Evolutionary conservation across 495 filamentous ascomycete species (phyloP), one percentile per base, ranked within the genome.

Genomic region (Trichoderma virens): DNA sequence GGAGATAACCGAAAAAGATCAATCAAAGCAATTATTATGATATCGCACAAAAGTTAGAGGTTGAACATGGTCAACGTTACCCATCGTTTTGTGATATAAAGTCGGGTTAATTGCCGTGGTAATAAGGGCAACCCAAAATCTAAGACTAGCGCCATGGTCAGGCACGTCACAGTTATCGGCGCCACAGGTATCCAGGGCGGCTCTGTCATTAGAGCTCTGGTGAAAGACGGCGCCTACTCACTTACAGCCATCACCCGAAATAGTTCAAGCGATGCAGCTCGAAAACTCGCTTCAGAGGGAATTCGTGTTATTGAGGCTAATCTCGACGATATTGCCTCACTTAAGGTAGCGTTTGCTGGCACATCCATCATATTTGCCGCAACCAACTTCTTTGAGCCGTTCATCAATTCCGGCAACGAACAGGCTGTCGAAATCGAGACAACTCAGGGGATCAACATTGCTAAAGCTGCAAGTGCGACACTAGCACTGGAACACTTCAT

Each of bases 171-270:
- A 31, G 74, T 90, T 23, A 84, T 88, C 70, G 85, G 85, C 35
- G 83, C 84, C 14, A 89, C 87, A 32, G 85, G 87, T 66, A 78
- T 78, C 51, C 86, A 89, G 69, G 87, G 86, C 60, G 77, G 80
- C 18, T 83, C 82, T 13, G 79, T 88, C 28, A 76, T 87, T 47
- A 71, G 77, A 45, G 67, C 70, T 30, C 75, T 88, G 45, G 75
- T 86, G n/a, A 70, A 74, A 32, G 75, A 86, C 70, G 70, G 85
- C 0, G 67, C 71, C 38, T 90, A 79, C 73, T 69, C 71, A 27
- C 70, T 90, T 62, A 81, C 85, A 30, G 86, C 74, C 60, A 76
- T 88, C 35, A 86, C 84, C 1, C 79, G 86, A 23, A 79, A 86
- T 69, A 67, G 76, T 0, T 70, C 71, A 35, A 82, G 80, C 32